Evolutionary conservation across 2,329 filamentous ascomycete genomes (phyloP).

Genomic region (Colletotrichum karsti): DNA sequence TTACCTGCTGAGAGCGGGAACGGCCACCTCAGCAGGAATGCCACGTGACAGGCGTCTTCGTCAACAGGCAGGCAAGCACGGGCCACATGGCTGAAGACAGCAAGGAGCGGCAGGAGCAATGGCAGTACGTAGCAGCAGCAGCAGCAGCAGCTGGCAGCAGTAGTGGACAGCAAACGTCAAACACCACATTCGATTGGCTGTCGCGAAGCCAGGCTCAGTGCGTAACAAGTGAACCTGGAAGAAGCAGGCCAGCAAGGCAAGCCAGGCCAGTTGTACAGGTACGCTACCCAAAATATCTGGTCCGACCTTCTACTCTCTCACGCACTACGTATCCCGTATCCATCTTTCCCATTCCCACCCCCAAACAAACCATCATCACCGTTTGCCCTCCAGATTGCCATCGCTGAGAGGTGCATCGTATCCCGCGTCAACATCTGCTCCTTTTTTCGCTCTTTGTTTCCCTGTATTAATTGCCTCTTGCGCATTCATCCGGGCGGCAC

Average conservation of each 20-base stretch:
- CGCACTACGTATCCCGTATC: constrained; percentile 31
- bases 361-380: constrained; percentile 29
- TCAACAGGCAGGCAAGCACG: background rate
- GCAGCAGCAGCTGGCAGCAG: background rate
- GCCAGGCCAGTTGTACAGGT: constrained; percentile 2
- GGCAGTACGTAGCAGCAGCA: background rate
- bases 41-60: constrained; percentile 13
- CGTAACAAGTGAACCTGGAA: background rate
- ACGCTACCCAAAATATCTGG: constrained; percentile 17
- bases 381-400: constrained; percentile 32
- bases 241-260: background rate
- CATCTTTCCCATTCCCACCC: constrained; percentile 26
- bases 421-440: constrained; percentile 17
- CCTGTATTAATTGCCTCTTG: constrained; percentile 32
- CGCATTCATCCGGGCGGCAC: constrained; percentile 28
- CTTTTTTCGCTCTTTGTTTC: constrained; percentile 24
- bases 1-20: constrained; percentile 12
- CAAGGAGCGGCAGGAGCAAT: background rate
- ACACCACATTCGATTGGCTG: background rate
- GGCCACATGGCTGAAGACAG: constrained; percentile 12
- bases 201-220: background rate
- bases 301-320: constrained; percentile 20
- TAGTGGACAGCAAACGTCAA: constrained; percentile 9
- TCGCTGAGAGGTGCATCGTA: constrained; percentile 31
- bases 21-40: constrained; percentile 19